These are phyloP conservation scores for Cercophora samala DNA, from an alignment of 495 filamentous ascomycete species.

Conservation along the genomic window DNA sequence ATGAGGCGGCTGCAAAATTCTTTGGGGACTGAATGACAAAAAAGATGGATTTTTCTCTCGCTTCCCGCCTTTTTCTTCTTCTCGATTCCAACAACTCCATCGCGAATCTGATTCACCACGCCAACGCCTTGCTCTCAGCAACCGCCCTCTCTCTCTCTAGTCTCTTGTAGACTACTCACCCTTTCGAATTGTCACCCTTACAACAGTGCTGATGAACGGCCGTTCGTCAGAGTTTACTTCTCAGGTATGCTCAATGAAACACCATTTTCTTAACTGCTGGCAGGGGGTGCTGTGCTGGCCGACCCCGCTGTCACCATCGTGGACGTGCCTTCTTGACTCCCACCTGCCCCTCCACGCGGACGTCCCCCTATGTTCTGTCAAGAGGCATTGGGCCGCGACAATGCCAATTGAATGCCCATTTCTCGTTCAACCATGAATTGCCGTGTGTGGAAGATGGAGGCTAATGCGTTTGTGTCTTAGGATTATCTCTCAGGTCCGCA, in stretches of 20 bases:
- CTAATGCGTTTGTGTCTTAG: conserved; percentile 49
- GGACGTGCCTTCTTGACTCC: background rate
- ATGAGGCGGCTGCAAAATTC: conserved; percentile 13
- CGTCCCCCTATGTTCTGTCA: background rate
- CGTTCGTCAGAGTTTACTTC: conserved; percentile 92
- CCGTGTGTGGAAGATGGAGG: conserved; percentile 12
- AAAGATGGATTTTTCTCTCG: conserved; percentile 3
- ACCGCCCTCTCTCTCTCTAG: conserved; percentile 13
- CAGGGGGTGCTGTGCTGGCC: background rate
- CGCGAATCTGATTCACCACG: conserved; percentile 5
- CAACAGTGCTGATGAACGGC: conserved; percentile 86
- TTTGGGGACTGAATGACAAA: conserved; percentile 18
- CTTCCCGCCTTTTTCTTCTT: conserved; percentile 15
- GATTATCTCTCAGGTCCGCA: conserved; percentile 90
- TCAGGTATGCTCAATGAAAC: conserved; percentile 60
- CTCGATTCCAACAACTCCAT: background rate
- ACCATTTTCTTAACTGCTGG: background rate
- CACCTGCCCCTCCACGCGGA: background rate
- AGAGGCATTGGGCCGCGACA: background rate
- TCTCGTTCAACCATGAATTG: conserved; percentile 4
- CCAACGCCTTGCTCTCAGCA: conserved; percentile 1
- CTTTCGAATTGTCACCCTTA: conserved; percentile 28
- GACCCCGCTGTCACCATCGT: conserved; percentile 13
- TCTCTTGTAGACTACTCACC: conserved; percentile 9
- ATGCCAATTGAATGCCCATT: conserved; percentile 3